Conservation (phyloP, 495 filamentous ascomycete genomes). For the Aeminium ludgeri region DNA sequence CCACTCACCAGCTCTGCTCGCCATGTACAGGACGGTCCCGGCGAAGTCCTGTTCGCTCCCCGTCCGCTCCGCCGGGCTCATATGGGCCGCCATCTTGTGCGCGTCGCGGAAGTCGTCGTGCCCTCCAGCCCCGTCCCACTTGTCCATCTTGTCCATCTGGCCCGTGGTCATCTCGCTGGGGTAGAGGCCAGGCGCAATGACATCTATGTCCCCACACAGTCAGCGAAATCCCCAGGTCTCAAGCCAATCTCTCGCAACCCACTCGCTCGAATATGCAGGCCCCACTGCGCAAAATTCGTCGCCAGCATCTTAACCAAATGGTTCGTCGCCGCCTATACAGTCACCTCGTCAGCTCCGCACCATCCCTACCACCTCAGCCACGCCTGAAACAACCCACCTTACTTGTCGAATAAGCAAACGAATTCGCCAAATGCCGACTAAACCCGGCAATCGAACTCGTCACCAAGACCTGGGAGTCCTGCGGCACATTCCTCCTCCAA, state of each 20-base stretch:
- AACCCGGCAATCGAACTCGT: conserved; percentile 21
- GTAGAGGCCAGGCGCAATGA: conserved; percentile 9
- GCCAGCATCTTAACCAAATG: conserved; percentile 25
- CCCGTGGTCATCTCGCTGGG: conserved; percentile 13
- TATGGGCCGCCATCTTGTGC: conserved; percentile 5
- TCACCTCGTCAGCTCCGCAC: neutral
- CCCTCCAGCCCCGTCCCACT: conserved; percentile 1
- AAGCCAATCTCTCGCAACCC: neutral
- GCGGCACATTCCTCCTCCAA: conserved; percentile 17
- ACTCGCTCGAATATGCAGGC: conserved; percentile 19
- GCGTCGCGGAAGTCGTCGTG: conserved; percentile 11
- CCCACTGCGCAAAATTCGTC: conserved; percentile 17
- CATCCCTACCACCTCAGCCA: too few species aligned
- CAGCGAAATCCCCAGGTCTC: too few species aligned
- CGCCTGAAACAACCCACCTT: too few species aligned
- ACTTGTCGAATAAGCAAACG: conserved; percentile 24
- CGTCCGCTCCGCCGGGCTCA: conserved; percentile 19
- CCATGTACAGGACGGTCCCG: conserved; percentile 24
- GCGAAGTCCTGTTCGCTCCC: conserved; percentile 26
- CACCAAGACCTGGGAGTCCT: conserved; percentile 24
- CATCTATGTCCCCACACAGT: too few species aligned
- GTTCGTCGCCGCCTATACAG: conserved; percentile 19
- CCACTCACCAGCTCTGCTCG: too few species aligned
- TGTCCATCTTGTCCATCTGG: conserved; percentile 4
- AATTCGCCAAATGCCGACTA: conserved; percentile 17